Evolutionary conservation across 164 flowering plant genomes (phyloP).

Genomic region (Tetracentron sinense): DNA sequence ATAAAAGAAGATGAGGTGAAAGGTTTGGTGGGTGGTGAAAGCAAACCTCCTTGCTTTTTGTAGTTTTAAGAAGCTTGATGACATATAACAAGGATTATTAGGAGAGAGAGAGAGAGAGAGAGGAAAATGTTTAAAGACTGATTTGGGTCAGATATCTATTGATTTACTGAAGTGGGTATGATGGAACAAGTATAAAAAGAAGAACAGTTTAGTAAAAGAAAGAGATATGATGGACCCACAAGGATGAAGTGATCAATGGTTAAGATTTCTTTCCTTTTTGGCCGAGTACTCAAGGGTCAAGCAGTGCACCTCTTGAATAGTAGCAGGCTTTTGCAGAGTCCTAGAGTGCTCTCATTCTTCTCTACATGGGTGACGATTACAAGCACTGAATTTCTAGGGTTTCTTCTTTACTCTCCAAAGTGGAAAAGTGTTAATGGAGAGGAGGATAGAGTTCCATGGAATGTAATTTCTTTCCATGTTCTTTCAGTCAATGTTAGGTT

Average conservation of each 20-base stretch:
- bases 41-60: background rate
- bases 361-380: conserved; percentile 9
- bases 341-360: conserved; percentile 7
- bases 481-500: background rate
- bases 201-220: background rate
- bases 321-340: conserved; percentile 16
- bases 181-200: background rate
- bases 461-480: background rate
- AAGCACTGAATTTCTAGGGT: conserved; percentile 21
- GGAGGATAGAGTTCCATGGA: background rate
- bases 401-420: background rate
- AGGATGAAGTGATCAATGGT: conserved; percentile 13
- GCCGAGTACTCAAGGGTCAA: conserved; percentile 11
- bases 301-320: conserved; percentile 17
- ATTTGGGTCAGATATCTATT: background rate
- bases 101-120: conserved; percentile 2
- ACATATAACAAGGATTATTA: background rate
- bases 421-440: background rate
- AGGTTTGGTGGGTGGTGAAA: conserved; percentile 4
- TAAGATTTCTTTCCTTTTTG: conserved; percentile 7
- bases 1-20: conserved; percentile 9
- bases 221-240: conserved; percentile 8
- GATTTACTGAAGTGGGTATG: conserved; percentile 15
- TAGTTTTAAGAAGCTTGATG: background rate
- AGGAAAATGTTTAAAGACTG: background rate